Evolutionary conservation across 345 rosid species (phyloP), one percentile per base, ranked within the genome.

Genomic region (Acer yangbiense): DNA sequence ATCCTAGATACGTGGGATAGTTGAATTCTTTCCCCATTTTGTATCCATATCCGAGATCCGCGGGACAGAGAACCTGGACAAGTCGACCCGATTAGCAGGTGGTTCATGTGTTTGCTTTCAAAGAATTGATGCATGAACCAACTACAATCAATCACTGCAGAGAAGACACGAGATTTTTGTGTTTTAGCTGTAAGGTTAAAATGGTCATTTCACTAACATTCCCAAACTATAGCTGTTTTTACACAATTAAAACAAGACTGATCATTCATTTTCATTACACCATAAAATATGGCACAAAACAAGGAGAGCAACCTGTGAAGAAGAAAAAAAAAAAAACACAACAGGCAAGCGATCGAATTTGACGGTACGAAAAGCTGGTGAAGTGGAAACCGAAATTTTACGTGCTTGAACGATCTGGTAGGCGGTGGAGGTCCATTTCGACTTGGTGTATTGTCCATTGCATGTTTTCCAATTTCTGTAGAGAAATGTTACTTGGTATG

Each of bases 371-470:
- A 16, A 3, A 1, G 61, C 20, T 17, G 23, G 23, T 57, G 62
- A 57, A 7, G 63, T 58, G n/a, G 63, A 58, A 35, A 66, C 50
- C 39, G 4, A 4, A 3, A 57, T 13, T 11, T 84, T 75, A 91
- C 3, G 86, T 41, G 79, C 81, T 82, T 16, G 83, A 77, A 9
- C 84, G 87, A 84, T 93, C 90, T 48, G 89, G 93, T 54, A 88
- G 74, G 69, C 85, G 94, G 65, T 90, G 90, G 63, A 96, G 88
- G 85, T 96, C 99, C 94, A 89, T 91, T 77, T 96, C 98, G 14
- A 94, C 97, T 88, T 96, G 93, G 74, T 91, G 91, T 67, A 96
- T 96, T 0, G 98, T 94, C 98, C 99, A 96, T 77, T 92, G 97
- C 99, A 94, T 91, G 54, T 91, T 89, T 82, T 92, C 95, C 83